Conservation (phyloP, 257 asterid genomes). For the Nicotiana tomentosiformis region DNA sequence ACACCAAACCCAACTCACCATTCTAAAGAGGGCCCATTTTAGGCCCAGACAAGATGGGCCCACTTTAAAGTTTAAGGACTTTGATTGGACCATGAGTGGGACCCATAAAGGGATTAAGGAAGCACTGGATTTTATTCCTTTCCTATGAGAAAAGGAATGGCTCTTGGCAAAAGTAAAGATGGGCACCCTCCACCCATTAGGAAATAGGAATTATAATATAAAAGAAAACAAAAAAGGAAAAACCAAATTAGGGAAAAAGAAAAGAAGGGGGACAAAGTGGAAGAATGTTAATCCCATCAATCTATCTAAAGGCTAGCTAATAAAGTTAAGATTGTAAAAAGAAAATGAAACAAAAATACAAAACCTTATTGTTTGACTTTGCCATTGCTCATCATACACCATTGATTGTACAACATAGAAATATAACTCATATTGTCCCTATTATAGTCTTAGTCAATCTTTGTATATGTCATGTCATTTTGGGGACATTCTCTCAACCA, state of each 20-base stretch:
- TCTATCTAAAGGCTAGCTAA: constrained; percentile 26
- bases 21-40: constrained; percentile 29
- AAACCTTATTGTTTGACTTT: constrained; percentile 10
- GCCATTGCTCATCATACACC: not conserved
- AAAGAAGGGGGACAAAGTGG: constrained; percentile 63
- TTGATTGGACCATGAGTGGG: constrained; percentile 22
- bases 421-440: constrained; percentile 12
- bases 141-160: constrained; percentile 50
- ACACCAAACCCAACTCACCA: constrained; percentile 61
- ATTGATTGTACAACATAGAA: constrained; percentile 10
- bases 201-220: not conserved
- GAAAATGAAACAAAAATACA: not conserved
- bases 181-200: constrained; percentile 50
- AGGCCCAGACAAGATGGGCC: constrained; percentile 33
- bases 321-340: constrained; percentile 11
- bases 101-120: constrained; percentile 31
- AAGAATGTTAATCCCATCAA: constrained; percentile 69
- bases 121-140: constrained; percentile 45
- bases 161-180: constrained; percentile 35
- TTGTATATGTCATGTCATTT: constrained; percentile 14
- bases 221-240: not conserved
- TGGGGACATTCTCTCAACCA: constrained; percentile 6
- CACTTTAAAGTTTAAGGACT: constrained; percentile 18
- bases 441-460: constrained; percentile 8
- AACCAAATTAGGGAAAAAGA: not conserved